Conservation (phyloP, 108 stramenopile genomes). For the Fistulifera solaris region DNA sequence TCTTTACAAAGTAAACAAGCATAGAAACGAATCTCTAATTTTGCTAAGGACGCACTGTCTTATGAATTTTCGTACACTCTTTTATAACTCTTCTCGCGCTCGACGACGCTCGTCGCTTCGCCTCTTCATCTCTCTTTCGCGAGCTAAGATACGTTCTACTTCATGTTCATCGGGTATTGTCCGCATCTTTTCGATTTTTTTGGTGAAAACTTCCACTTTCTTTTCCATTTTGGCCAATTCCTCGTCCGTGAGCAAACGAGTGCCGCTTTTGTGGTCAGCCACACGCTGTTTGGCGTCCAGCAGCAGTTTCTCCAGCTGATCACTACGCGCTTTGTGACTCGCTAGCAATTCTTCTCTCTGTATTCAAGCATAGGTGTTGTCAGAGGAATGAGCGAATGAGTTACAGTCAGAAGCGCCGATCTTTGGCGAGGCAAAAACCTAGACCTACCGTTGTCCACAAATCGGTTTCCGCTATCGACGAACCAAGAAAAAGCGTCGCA, state of each 20-base stretch:
- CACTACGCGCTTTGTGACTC: not conserved
- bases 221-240: slow-evolving; percentile 5
- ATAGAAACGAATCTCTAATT: too few species aligned
- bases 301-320: slow-evolving; percentile 6
- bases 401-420: too few species aligned
- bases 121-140: not conserved
- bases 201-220: slow-evolving; percentile 3
- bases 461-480: too few species aligned
- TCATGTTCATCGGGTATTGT: not conserved
- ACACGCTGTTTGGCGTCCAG: slow-evolving; percentile 3
- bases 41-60: not conserved
- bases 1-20: too few species aligned
- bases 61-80: not conserved
- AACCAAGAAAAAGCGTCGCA: too few species aligned
- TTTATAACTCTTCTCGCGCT: not conserved
- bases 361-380: not conserved
- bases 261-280: not conserved
- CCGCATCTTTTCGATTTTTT: slow-evolving; percentile 4
- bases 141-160: slow-evolving; percentile 4
- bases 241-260: not conserved
- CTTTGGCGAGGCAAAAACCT: too few species aligned
- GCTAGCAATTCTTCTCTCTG: slow-evolving; percentile 6
- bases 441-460: too few species aligned
- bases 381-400: too few species aligned
- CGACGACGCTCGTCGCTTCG: slow-evolving; percentile 3